Base-by-base conservation (phyloP, 1,284 basidiomycete species). In the Apiotrichum gamsii region DNA sequence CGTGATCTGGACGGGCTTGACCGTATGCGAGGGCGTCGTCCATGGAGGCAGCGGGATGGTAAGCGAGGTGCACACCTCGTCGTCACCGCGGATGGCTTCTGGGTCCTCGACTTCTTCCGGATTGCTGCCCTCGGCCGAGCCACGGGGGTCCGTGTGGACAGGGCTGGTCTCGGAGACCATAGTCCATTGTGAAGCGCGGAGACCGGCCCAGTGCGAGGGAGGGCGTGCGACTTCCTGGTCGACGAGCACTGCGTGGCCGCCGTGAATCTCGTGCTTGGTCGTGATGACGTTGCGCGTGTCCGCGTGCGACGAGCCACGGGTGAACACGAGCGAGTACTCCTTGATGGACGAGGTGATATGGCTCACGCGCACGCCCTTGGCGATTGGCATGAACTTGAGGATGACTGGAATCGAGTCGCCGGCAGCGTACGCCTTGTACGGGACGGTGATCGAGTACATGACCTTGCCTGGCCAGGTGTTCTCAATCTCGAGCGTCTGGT, bases 381-480 rank as follows among this genome's bases (percentile, higher is more conserved):
- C 75, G 10, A 94, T 74, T 0, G 91, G 90, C 42, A 82, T 82
- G 65, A 94, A 88, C 69, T 93, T 94, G 72, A 90, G 78, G 18
- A 85, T 75, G 0, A 87, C 83, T 0, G 83, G 84, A 46, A 94
- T 75, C 14, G 78, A 79, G 70, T 94, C 90, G 5, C 90, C 90
- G 0, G 84, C 86, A 0, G 89, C 87, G 81, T 87, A 95, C 0
- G 90, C 91, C 57, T 74, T 74, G 64, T 65, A 71, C 10, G 72
- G 72, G 3, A 74, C 52, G 0, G 72, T 72, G 61, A 93, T 81
- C 8, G 84, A 83, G 72, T 91, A 91, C 86, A 90, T 90, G 68
- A 93, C 75, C 74, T 94, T 96, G 32, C 86, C 85, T 0, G 91
- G 90, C 91, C 91, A 96, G 13, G 89, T 91, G 70, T 93, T 94